Percentiles rank a stretch among this genome's conserved stretches.
phyloP scores from a whole-genome alignment of 371 early-diverging fungal genomes.

The Mortierella sp. region DNA sequence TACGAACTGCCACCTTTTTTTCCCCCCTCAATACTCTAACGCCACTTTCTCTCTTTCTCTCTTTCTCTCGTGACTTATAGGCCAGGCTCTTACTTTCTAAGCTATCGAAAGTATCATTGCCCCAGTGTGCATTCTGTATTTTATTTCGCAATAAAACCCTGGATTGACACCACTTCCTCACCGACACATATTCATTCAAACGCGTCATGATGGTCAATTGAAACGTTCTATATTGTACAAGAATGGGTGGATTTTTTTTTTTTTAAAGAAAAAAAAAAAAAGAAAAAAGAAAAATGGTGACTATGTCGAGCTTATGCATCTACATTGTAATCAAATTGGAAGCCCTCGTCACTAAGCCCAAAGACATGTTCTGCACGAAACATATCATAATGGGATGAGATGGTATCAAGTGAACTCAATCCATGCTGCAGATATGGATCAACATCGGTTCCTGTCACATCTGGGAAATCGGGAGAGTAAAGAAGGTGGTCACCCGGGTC shows the following conservation, averaged over 20 bases:
- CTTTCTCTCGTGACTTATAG: slow-evolving; percentile 2
- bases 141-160: slow-evolving; percentile 31
- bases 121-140: slow-evolving; percentile 27
- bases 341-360: slow-evolving; percentile 41
- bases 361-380: slow-evolving; percentile 40
- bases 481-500: slow-evolving; percentile 22
- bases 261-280: background rate
- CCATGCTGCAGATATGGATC: background rate
- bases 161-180: slow-evolving; percentile 1
- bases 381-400: slow-evolving; percentile 12
- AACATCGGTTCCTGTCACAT: slow-evolving; percentile 3
- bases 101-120: slow-evolving; percentile 30
- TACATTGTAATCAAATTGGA: slow-evolving; percentile 43
- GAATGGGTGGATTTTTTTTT: no score
- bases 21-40: background rate
- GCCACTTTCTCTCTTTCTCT: background rate
- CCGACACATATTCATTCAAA: background rate
- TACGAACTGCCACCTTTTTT: background rate
- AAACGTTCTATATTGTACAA: background rate
- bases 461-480: slow-evolving; percentile 18
- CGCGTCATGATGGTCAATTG: background rate
- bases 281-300: no score
- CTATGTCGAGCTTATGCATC: slow-evolving; percentile 5
- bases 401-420: background rate
- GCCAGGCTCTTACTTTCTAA: slow-evolving; percentile 51